Evolutionary conservation across 768 basidiomycete genomes (phyloP).

Genomic region (Pulveroboletus ravenelii): DNA sequence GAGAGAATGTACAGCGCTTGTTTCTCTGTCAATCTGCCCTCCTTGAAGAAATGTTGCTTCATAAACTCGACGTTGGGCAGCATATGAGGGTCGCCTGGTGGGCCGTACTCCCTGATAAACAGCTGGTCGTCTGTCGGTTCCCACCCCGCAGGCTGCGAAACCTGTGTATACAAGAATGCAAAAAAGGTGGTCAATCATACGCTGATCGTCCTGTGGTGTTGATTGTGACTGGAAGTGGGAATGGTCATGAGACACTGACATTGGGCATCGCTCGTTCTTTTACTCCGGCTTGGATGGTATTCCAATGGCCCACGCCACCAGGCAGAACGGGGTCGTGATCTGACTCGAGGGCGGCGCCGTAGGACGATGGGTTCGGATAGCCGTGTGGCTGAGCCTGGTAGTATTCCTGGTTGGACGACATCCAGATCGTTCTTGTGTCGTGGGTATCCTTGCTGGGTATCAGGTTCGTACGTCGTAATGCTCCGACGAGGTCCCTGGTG

Average conservation of each 20-base stretch:
- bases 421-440: constrained; percentile 8
- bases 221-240: constrained; percentile 6
- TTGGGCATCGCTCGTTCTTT: constrained; percentile 29
- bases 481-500: constrained; percentile 1
- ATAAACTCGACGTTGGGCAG: constrained; percentile 76
- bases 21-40: constrained; percentile 76
- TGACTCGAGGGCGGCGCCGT: constrained; percentile 12
- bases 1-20: constrained; percentile 84
- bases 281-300: constrained; percentile 9
- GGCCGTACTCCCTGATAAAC: constrained; percentile 48
- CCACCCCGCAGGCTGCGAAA: constrained; percentile 59
- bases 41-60: constrained; percentile 84
- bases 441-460: constrained; percentile 11
- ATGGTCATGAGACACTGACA: constrained; percentile 28
- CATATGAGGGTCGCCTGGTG: constrained; percentile 30
- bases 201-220: constrained; percentile 18
- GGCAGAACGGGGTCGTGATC: constrained; percentile 31
- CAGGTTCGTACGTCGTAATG: not conserved
- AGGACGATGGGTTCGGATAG: constrained; percentile 13
- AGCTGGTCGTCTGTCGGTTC: constrained; percentile 73
- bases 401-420: constrained; percentile 26
- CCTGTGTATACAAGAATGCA: constrained; percentile 39
- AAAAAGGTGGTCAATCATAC: constrained; percentile 24
- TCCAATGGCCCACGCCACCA: constrained; percentile 25
- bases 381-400: constrained; percentile 12